Evolutionary conservation across 2,329 filamentous ascomycete species (phyloP), one percentile per base, ranked within the genome.

Genomic region (Colletotrichum trifolii): DNA sequence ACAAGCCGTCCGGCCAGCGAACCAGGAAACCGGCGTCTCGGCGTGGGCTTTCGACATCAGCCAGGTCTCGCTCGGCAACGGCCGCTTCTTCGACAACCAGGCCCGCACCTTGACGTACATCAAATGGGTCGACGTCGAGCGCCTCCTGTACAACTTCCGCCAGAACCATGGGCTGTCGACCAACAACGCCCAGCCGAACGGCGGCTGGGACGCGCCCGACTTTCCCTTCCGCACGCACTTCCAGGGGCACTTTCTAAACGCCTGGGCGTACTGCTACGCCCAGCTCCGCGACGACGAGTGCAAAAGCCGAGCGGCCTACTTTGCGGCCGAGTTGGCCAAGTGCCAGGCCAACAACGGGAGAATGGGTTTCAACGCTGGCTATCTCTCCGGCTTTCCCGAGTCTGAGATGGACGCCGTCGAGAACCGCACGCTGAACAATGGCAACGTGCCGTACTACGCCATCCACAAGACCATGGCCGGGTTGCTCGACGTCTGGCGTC

Each of bases 401-500:
- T 83, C 81, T 0, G 83, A 85, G 12, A 81, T 86, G 47, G 71
- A 67, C 1, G 74, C 73, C 0, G 72, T 85, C 1, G 82, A 85
- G 59, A 70, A 72, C 0, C 73, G 82, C 1, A 82, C 75, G 0
- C 72, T 85, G 11, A 76, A 39, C 55, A 83, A 80, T 46, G 82
- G 83, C 35, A 85, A 85, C 50, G 83, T 86, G 0, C 82, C 83
- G 0, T 86, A 85, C 71, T 86, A 86, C 64, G 79, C 79, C 25
- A 75, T 85, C n/a, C 83, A 86, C 73, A 86, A 85, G 74, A 84
- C 81, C 1, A 77, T 85, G 70, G 79, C 81, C 1, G 83, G 83
- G 0, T 75, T 85, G 10, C 77, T 85, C 1, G 83, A 86, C 49
- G 80, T 82, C 3, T 85, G 82, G 76, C 77, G 79, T 6, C 72